Evolutionary conservation across 2,329 filamentous ascomycete genomes (phyloP).

Genomic region (Exophiala lecanii-corni): DNA sequence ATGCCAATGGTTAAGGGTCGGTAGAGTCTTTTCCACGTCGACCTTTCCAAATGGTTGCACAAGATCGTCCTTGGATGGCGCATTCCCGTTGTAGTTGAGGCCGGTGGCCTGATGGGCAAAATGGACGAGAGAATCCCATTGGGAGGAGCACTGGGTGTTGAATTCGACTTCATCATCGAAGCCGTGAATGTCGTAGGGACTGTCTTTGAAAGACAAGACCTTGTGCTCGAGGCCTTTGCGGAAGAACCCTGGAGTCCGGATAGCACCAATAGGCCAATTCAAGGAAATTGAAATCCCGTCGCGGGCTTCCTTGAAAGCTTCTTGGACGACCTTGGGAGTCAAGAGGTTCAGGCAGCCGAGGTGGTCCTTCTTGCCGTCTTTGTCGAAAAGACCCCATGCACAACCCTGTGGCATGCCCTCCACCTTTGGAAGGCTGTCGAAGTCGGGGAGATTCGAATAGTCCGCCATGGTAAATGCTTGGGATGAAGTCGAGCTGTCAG

Average conservation of each 20-base stretch:
- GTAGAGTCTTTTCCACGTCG: slow-evolving; percentile 16
- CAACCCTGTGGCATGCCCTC: slow-evolving; percentile 42
- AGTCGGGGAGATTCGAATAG: slow-evolving; percentile 37
- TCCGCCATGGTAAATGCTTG: slow-evolving; percentile 21
- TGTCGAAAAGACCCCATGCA: slow-evolving; percentile 55
- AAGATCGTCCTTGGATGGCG: slow-evolving; percentile 28
- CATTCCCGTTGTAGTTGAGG: slow-evolving; percentile 24
- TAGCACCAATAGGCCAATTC: slow-evolving; percentile 43
- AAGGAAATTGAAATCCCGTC: slow-evolving; percentile 54
- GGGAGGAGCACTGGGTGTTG: slow-evolving; percentile 46
- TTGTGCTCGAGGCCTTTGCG: slow-evolving; percentile 19
- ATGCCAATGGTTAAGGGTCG: slow-evolving; percentile 32
- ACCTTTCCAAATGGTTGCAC: slow-evolving; percentile 18
- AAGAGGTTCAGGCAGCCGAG: slow-evolving; percentile 59
- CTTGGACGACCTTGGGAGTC: slow-evolving; percentile 50
- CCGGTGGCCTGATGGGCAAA: slow-evolving; percentile 20
- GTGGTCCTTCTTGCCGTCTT: slow-evolving; percentile 49
- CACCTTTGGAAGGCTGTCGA: slow-evolving; percentile 44
- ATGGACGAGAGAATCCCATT: slow-evolving; percentile 45
- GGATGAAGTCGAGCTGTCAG: neutral
- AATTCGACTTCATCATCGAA: slow-evolving; percentile 44
- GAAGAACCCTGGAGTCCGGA: slow-evolving; percentile 13
- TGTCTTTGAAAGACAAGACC: slow-evolving; percentile 19
- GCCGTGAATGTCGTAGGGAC: slow-evolving; percentile 8
- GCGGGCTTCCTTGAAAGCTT: slow-evolving; percentile 52